Percentiles rank a stretch among this genome's conserved stretches.
Evolutionary conservation across 805 yeast genomes (phyloP).

Genomic region (Yarrowia sp.): DNA sequence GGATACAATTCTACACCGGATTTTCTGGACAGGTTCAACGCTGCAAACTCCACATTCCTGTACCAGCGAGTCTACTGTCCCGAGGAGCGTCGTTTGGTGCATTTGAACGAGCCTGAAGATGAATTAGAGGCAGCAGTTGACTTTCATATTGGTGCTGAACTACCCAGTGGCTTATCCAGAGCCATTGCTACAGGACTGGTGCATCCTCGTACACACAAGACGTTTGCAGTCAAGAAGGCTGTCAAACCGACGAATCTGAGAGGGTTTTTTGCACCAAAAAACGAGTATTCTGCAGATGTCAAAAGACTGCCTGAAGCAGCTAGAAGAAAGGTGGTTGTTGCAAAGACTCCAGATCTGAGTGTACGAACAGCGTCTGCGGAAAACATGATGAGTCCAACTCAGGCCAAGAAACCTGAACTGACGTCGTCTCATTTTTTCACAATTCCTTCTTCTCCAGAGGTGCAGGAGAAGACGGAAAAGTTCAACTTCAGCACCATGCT

Average conservation of each 20-base stretch:
- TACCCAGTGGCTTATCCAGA: neutral
- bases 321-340: neutral
- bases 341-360: neutral
- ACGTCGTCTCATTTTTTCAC: neutral
- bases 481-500: slow-evolving; percentile 15
- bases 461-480: slow-evolving; percentile 1
- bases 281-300: slow-evolving; percentile 5
- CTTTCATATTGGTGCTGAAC: slow-evolving; percentile 42
- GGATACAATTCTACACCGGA: slow-evolving; percentile 60
- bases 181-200: slow-evolving; percentile 11
- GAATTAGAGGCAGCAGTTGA: slow-evolving; percentile 37
- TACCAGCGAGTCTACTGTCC: slow-evolving; percentile 88
- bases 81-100: slow-evolving; percentile 44
- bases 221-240: neutral
- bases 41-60: slow-evolving; percentile 76
- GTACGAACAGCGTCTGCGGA: slow-evolving; percentile 5
- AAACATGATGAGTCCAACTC: neutral
- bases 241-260: slow-evolving; percentile 1
- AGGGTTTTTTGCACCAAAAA: slow-evolving; percentile 9
- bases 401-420: neutral
- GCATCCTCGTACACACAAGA: slow-evolving; percentile 19
- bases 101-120: slow-evolving; percentile 55
- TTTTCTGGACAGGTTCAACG: slow-evolving; percentile 57
- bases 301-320: neutral
- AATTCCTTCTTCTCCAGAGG: slow-evolving; percentile 4